Percentiles rank a stretch among this genome's conserved stretches.
Evolutionary conservation across 1,284 basidiomycete genomes (phyloP).

Genomic region (Schizophyllum commune): DNA sequence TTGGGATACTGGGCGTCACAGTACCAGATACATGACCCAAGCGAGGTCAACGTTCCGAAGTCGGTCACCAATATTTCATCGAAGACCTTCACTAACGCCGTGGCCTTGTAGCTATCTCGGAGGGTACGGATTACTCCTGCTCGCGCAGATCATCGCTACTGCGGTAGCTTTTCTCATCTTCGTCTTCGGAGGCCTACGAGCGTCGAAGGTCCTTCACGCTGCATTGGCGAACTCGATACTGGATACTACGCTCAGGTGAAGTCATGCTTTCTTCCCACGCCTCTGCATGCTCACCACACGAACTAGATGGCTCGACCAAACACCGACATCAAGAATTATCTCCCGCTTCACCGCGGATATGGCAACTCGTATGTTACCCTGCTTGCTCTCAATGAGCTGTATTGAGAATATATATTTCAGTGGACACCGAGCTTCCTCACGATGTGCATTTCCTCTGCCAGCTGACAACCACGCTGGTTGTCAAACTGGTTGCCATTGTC

Average conservation of each 20-base stretch:
- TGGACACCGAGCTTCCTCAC: conserved; percentile 35
- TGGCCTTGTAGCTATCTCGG: background rate
- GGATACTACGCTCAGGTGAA: conserved; percentile 37
- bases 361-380: background rate
- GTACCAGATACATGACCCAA: conserved; percentile 24
- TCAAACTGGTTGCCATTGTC: conserved; percentile 33
- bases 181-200: conserved; percentile 31
- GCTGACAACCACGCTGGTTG: conserved; percentile 23
- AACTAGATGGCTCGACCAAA: conserved; percentile 37
- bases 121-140: background rate
- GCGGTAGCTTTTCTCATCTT: conserved; percentile 18
- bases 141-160: background rate
- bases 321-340: conserved; percentile 41
- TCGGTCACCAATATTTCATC: no score
- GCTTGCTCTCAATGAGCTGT: no score
- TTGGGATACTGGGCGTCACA: conserved; percentile 41
- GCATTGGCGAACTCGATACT: conserved; percentile 48
- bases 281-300: background rate
- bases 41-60: conserved; percentile 21
- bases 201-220: conserved; percentile 51
- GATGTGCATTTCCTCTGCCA: conserved; percentile 9
- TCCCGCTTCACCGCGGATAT: conserved; percentile 41
- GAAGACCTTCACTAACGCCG: no score
- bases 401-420: conserved; percentile 20
- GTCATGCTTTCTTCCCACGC: no score